Conservation (phyloP, 352 stramenopile genomes). For the Aphanomyces astaci region DNA sequence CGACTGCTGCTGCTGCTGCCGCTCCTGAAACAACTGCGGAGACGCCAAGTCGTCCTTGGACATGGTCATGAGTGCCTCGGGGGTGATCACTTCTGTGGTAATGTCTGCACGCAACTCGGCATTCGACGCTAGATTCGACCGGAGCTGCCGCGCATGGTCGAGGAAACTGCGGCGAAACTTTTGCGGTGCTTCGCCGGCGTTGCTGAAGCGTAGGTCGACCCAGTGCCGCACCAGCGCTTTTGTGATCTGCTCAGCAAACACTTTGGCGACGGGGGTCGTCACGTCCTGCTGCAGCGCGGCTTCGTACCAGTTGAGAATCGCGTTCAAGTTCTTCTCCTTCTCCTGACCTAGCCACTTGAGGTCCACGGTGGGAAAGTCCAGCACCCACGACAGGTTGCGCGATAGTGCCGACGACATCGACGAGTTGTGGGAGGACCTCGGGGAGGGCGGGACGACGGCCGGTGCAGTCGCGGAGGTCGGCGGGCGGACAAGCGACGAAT, state of each 20-base stretch:
- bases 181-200: neutral
- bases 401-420: neutral
- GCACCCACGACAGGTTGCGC: conserved; percentile 3
- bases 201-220: neutral
- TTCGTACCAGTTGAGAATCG: neutral
- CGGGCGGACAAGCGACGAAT: neutral
- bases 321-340: neutral
- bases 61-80: conserved; percentile 13
- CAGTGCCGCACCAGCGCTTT: conserved; percentile 11
- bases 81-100: neutral
- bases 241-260: neutral
- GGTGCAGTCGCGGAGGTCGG: neutral
- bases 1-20: neutral
- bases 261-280: neutral
- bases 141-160: conserved; percentile 12
- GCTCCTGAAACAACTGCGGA: neutral
- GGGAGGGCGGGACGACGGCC: neutral
- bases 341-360: conserved; percentile 6
- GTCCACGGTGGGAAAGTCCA: neutral
- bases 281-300: neutral
- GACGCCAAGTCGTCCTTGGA: conserved; percentile 12
- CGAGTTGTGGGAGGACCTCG: neutral
- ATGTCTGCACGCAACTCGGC: neutral
- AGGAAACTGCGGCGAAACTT: neutral
- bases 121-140: neutral